Evolutionary conservation across 306 rosid species (phyloP).

Genomic region (Glycine latifolia): DNA sequence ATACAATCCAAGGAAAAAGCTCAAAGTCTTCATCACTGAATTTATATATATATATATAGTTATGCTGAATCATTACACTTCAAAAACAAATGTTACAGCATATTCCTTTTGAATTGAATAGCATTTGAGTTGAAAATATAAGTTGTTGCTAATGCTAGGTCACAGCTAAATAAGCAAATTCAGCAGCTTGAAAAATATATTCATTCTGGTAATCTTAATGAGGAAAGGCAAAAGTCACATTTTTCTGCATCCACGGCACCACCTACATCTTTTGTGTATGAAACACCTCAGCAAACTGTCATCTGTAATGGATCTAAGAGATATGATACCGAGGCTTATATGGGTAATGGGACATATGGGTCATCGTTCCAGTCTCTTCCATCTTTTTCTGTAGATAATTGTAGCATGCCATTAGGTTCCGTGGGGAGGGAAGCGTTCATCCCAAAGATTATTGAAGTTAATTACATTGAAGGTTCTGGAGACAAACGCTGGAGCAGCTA

Average conservation of each 20-base stretch:
- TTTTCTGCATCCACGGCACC: slow-evolving; percentile 69
- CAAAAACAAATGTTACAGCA: slow-evolving; percentile 27
- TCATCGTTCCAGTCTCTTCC: slow-evolving; percentile 60
- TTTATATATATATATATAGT: neutral
- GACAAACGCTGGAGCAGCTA: slow-evolving; percentile 81
- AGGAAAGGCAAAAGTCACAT: slow-evolving; percentile 79
- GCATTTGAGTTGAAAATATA: slow-evolving; percentile 36
- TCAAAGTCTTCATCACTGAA: neutral
- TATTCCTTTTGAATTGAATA: slow-evolving; percentile 21
- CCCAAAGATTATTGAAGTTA: slow-evolving; percentile 83
- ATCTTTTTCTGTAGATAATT: slow-evolving; percentile 62
- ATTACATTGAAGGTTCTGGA: slow-evolving; percentile 88
- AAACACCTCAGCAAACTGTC: slow-evolving; percentile 71
- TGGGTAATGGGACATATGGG: slow-evolving; percentile 59
- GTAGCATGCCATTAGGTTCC: slow-evolving; percentile 61
- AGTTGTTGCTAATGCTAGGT: slow-evolving; percentile 67
- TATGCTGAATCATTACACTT: slow-evolving; percentile 25
- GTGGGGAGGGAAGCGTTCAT: slow-evolving; percentile 81
- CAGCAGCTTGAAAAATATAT: slow-evolving; percentile 79
- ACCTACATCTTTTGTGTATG: slow-evolving; percentile 65
- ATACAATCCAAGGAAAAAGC: slow-evolving; percentile 25
- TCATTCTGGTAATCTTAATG: slow-evolving; percentile 57
- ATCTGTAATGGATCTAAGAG: slow-evolving; percentile 57
- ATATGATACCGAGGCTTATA: slow-evolving; percentile 64
- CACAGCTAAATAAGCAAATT: slow-evolving; percentile 84